These are phyloP conservation scores for Blastocystis sp. DNA, from an alignment of 352 stramenopile species.

Conservation along the genomic window DNA sequence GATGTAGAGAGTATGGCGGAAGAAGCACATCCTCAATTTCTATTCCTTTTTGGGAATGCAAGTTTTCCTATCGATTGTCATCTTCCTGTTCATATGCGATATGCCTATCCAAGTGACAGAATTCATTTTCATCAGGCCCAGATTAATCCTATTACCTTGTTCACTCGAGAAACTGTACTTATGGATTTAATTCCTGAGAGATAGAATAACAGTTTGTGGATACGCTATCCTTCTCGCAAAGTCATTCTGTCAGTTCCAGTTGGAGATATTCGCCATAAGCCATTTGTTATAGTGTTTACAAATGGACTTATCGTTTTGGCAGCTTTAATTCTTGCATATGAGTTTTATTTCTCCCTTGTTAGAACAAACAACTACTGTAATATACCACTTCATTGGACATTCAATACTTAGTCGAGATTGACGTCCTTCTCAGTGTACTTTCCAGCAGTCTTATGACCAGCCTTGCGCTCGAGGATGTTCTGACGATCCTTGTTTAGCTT, in stretches of 20 bases:
- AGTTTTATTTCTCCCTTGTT: constrained; percentile 25
- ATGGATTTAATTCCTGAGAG: too few relatives aligned
- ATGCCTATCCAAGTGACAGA: not conserved
- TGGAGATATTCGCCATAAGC: not conserved
- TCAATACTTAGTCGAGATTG: constrained; percentile 51
- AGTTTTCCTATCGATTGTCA: not conserved
- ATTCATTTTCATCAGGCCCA: not conserved
- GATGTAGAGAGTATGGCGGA: not conserved
- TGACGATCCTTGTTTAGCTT: constrained; percentile 99
- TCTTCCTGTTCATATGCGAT: constrained; percentile 31
- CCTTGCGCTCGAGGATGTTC: constrained; percentile 96
- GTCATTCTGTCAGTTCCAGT: not conserved
- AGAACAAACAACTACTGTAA: constrained; percentile 9
- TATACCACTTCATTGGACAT: constrained; percentile 57
- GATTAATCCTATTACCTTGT: not conserved
- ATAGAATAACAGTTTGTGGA: too few relatives aligned
- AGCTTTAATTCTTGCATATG: not conserved
- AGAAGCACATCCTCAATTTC: constrained; percentile 2
- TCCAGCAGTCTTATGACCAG: constrained; percentile 69
- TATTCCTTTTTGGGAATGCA: not conserved
- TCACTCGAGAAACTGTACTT: not conserved
- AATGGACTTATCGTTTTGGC: not conserved
- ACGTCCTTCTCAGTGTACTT: constrained; percentile 71
- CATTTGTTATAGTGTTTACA: not conserved
- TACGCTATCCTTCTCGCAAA: too few relatives aligned